Conservation (phyloP, 2,329 filamentous ascomycete species). For the Xylaria sp. region DNA sequence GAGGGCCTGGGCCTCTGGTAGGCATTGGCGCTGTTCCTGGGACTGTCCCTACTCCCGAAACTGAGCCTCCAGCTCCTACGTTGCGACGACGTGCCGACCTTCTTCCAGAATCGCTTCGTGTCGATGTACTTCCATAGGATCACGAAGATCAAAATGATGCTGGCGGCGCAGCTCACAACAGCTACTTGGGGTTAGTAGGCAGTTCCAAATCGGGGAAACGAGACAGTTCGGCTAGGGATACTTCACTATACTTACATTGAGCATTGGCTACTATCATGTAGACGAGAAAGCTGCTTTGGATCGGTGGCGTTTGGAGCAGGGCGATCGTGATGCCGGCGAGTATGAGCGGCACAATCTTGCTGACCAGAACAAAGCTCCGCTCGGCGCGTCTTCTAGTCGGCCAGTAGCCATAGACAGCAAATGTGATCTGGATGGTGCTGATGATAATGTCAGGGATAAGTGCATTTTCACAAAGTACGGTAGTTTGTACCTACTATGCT, state of each 20-base stretch:
- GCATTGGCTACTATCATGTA: slow-evolving; percentile 30
- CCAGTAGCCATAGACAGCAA: slow-evolving; percentile 22
- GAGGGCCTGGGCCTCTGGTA: slow-evolving; percentile 5
- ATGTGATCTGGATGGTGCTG: slow-evolving; percentile 24
- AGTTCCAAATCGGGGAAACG: background rate
- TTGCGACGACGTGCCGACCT: slow-evolving; percentile 2
- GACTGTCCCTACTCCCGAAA: slow-evolving; percentile 3
- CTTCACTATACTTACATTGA: slow-evolving; percentile 13
- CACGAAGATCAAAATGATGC: slow-evolving; percentile 21
- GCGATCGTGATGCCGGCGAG: slow-evolving; percentile 24
- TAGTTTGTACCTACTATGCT: slow-evolving; percentile 5
- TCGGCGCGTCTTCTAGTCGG: slow-evolving; percentile 9
- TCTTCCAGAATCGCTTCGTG: slow-evolving; percentile 22
- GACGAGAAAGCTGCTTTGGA: slow-evolving; percentile 26
- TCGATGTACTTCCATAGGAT: slow-evolving; percentile 23
- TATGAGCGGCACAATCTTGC: slow-evolving; percentile 21
- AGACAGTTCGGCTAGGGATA: background rate
- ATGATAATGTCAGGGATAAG: slow-evolving; percentile 1
- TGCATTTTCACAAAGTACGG: background rate
- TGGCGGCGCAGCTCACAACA: slow-evolving; percentile 18
- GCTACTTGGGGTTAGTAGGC: slow-evolving; percentile 15
- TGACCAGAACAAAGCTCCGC: slow-evolving; percentile 7
- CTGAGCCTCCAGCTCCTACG: slow-evolving; percentile 15
- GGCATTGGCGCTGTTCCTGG: slow-evolving; percentile 6
- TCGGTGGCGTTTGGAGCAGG: slow-evolving; percentile 23